Percentiles rank a stretch among this genome's conserved stretches.
Evolutionary conservation across 345 rosid species (phyloP).

Genomic region (Arabidopsis thaliana): DNA sequence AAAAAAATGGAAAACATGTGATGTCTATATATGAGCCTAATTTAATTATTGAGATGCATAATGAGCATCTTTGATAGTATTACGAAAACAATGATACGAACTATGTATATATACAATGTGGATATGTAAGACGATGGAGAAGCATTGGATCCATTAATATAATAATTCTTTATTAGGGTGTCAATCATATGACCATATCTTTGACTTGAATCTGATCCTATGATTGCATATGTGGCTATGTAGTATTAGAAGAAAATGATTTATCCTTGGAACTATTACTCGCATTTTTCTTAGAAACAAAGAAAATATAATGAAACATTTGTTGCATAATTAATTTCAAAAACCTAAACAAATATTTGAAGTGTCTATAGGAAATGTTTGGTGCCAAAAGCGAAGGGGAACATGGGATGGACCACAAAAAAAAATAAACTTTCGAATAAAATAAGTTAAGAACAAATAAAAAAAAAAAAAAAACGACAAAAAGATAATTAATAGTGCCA

Average conservation of each 20-base stretch:
- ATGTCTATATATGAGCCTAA: conserved; percentile 31
- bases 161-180: conserved; percentile 39
- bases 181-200: conserved; percentile 58
- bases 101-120: not conserved
- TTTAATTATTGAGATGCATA: conserved; percentile 28
- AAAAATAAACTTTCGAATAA: conserved; percentile 27
- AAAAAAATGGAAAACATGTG: conserved; percentile 37
- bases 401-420: conserved; percentile 73
- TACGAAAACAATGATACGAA: conserved; percentile 8
- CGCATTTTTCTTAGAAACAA: conserved; percentile 2
- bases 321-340: conserved; percentile 7
- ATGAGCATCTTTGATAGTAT: conserved; percentile 34
- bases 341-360: conserved; percentile 29
- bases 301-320: conserved; percentile 23
- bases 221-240: conserved; percentile 44
- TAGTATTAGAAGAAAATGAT: conserved; percentile 33
- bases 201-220: conserved; percentile 50
- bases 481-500: conserved; percentile 51
- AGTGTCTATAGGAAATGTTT: conserved; percentile 51
- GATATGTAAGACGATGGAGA: conserved; percentile 19
- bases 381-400: conserved; percentile 51
- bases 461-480: conserved; percentile 43
- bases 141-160: conserved; percentile 50
- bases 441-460: conserved; percentile 51
- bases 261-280: conserved; percentile 35